Conservation (phyloP, 2,329 filamentous ascomycete genomes). For the Dothistroma pini region DNA sequence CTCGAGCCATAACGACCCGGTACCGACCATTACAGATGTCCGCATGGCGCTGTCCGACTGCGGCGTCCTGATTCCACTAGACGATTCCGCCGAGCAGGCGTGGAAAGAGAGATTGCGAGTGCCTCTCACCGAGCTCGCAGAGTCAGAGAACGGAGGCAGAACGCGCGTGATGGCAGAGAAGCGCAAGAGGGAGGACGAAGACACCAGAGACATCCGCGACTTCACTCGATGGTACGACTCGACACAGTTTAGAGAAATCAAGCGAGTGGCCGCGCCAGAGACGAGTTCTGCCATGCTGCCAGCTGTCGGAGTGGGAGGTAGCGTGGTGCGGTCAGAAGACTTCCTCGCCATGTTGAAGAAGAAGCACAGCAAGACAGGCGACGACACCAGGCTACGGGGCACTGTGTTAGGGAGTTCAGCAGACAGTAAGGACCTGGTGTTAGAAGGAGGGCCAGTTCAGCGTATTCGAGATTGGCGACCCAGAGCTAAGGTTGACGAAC, state of each 20-base stretch:
- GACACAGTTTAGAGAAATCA: constrained; percentile 71
- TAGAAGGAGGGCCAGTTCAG: constrained; percentile 71
- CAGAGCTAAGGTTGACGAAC: constrained; percentile 29
- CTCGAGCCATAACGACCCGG: constrained; percentile 63
- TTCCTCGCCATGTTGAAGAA: constrained; percentile 67
- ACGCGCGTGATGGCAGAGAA: constrained; percentile 38
- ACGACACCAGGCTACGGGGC: constrained; percentile 80
- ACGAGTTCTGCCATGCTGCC: constrained; percentile 51
- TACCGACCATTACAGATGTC: constrained; percentile 69
- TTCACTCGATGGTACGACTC: constrained; percentile 79
- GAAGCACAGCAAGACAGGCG: constrained; percentile 78
- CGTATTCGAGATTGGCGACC: constrained; percentile 64
- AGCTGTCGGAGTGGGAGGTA: constrained; percentile 37
- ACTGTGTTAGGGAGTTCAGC: constrained; percentile 73
- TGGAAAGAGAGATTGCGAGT: constrained; percentile 52
- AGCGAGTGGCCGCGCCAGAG: constrained; percentile 65
- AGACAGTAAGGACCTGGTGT: constrained; percentile 67
- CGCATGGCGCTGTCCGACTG: constrained; percentile 80
- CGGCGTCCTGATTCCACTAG: constrained; percentile 68
- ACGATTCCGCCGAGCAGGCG: constrained; percentile 64
- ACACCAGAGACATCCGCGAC: constrained; percentile 69
- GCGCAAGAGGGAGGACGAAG: constrained; percentile 58
- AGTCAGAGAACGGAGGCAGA: constrained; percentile 33
- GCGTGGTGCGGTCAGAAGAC: constrained; percentile 43
- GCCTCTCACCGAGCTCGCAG: constrained; percentile 42